Conservation (phyloP, 176 grass and related monocot genomes). For the Carex myosuroides region DNA sequence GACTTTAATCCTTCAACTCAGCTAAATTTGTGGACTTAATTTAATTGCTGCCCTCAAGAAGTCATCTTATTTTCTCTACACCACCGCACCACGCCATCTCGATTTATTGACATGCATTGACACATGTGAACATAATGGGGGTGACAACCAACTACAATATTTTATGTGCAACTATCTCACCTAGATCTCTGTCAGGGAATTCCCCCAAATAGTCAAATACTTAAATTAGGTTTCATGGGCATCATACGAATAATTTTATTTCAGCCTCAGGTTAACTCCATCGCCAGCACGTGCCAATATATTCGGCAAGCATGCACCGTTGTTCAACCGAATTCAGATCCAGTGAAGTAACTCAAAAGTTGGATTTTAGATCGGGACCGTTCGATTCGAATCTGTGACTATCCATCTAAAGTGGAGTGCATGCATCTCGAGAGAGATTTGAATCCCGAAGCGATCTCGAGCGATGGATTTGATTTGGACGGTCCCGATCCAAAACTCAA, state of each 20-base stretch:
- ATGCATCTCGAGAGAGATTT: no score
- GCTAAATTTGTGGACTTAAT: slow-evolving; percentile 19
- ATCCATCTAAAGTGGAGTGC: no score
- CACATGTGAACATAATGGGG: slow-evolving; percentile 25
- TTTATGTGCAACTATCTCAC: slow-evolving; percentile 19
- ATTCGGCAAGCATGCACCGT: slow-evolving; percentile 25
- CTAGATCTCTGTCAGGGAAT: slow-evolving; percentile 26
- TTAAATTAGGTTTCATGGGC: slow-evolving; percentile 20
- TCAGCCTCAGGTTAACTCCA: slow-evolving; percentile 17
- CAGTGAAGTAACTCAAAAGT: no score
- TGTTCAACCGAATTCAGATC: neutral
- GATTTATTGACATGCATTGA: slow-evolving; percentile 28
- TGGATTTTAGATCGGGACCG: no score
- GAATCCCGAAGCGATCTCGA: no score
- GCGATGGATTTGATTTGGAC: no score
- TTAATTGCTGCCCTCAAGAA: slow-evolving; percentile 25
- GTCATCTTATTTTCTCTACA: slow-evolving; percentile 25
- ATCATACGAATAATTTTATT: slow-evolving; percentile 9
- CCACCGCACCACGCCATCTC: slow-evolving; percentile 25
- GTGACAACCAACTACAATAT: slow-evolving; percentile 16
- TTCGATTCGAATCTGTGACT: no score
- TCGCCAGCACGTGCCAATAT: slow-evolving; percentile 28
- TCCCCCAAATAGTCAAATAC: slow-evolving; percentile 14
- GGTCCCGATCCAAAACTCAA: no score
- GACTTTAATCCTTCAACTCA: slow-evolving; percentile 16